Percentiles rank a stretch among this genome's conserved stretches.
These are phyloP conservation scores for Fraxinus cuspidata DNA, from an alignment of 257 asterid genomes.

Conservation along the genomic window DNA sequence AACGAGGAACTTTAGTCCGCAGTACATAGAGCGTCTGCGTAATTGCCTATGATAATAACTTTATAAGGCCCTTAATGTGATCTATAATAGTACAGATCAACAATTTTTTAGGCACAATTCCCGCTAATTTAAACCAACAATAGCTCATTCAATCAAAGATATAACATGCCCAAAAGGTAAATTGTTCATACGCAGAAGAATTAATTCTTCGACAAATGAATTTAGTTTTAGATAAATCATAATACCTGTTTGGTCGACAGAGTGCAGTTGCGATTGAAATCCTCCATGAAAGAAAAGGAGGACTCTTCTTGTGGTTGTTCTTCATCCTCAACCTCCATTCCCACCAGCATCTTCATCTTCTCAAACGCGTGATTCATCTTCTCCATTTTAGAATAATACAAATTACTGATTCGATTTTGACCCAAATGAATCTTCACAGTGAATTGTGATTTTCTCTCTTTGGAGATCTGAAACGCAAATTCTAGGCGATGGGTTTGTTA, in stretches of 20 bases:
- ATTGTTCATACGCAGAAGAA: background rate
- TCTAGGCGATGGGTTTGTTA: conserved; percentile 12
- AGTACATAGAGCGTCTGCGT: background rate
- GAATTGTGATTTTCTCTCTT: conserved; percentile 2
- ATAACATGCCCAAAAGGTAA: background rate
- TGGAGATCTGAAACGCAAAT: conserved; percentile 33
- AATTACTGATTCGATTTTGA: background rate
- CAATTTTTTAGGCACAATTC: conserved; percentile 15
- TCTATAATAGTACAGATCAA: conserved; percentile 20
- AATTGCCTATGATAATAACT: conserved; percentile 16
- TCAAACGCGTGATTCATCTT: conserved; percentile 84
- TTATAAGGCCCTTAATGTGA: conserved; percentile 8
- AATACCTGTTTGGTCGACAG: conserved; percentile 85
- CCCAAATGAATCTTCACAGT: background rate
- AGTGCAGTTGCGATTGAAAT: conserved; percentile 86
- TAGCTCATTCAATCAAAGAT: conserved; percentile 10
- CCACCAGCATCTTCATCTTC: conserved; percentile 98
- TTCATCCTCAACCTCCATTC: conserved; percentile 88
- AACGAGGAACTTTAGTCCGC: conserved; percentile 11
- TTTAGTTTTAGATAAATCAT: background rate
- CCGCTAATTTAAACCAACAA: background rate
- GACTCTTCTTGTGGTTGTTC: conserved; percentile 56
- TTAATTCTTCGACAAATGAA: background rate
- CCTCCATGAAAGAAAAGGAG: conserved; percentile 68
- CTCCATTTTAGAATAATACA: conserved; percentile 48